Base-by-base conservation (phyloP, 176 grass and related monocot species). In the Tillandsia fasciculata region DNA sequence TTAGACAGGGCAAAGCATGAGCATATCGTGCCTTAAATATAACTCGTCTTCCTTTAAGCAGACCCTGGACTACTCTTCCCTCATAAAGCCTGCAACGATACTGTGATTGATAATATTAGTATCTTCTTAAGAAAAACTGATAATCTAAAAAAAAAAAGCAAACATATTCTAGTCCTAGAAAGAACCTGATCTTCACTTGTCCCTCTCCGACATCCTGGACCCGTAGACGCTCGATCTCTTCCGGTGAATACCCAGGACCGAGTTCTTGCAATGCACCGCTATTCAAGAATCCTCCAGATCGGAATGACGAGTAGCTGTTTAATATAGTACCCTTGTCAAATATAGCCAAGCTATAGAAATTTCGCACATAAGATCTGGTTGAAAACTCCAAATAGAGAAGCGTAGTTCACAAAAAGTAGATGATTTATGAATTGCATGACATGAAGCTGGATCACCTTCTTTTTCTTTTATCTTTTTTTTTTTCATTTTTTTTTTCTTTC, bases 161-260 rank as follows among this genome's bases (percentile, higher is more conserved):
- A 18, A 67, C 13, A 69, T 61, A 66, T 50, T 48, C 9, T 67
- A 48, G 42, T 65, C 24, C 61, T 66, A 79, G 67, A 18, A 68
- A 85, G 69, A 72, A 96, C 88, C 88, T 96, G 75, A 96, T 96
- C 58, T 89, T 92, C 74, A 96, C 88, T 92, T 89, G 81, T 70
- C 92, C 88, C 82, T 96, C 86, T 81, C 88, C 86, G 61, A 96
- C 71, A 69, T 92, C 84, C 85, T 96, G 92, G 70, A 84, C 63
- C 63, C 81, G 84, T 65, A 84, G 72, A 71, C 29, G 67, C 64
- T 96, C 83, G 1, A 96, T 86, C 56, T 87, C 88, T 70, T 91
- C 83, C 0, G 72, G 14, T 63, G 84, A 84, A 74, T 87, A 87
- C 42, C 81, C 84, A 77, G 80, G 65, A 69, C 64, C 48, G 28